These are phyloP conservation scores for Apiospora pterosperma DNA, from an alignment of 2,329 filamentous ascomycete genomes.

Conservation along the genomic window DNA sequence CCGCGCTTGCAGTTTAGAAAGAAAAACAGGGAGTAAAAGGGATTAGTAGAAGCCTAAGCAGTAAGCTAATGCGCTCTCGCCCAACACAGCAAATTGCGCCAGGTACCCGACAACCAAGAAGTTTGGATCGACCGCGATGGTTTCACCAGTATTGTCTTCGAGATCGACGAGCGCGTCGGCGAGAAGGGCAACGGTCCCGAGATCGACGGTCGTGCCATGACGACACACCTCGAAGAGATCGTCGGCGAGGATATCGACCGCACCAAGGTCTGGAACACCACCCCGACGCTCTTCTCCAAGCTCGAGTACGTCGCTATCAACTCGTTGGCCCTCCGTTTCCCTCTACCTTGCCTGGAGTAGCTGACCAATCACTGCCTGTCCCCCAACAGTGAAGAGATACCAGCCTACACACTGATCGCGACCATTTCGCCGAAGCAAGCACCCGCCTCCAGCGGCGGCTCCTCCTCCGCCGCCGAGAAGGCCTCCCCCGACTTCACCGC, in stretches of 20 bases:
- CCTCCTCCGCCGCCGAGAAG: slow-evolving; percentile 28
- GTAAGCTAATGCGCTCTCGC: too few species aligned
- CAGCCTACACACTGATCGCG: slow-evolving; percentile 68
- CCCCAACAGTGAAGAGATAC: slow-evolving; percentile 42
- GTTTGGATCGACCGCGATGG: slow-evolving; percentile 82
- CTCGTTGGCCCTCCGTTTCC: not conserved
- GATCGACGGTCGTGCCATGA: slow-evolving; percentile 67
- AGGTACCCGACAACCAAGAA: slow-evolving; percentile 86
- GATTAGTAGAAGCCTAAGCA: not conserved
- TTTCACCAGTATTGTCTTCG: slow-evolving; percentile 84
- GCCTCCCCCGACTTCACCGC: slow-evolving; percentile 63
- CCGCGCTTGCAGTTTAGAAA: not conserved
- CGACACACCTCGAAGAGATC: slow-evolving; percentile 66
- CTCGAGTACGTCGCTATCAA: slow-evolving; percentile 46
- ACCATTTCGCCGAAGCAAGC: slow-evolving; percentile 49
- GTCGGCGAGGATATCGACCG: slow-evolving; percentile 61
- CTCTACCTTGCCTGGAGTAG: slow-evolving; percentile 2
- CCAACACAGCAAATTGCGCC: slow-evolving; percentile 58
- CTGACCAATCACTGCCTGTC: slow-evolving; percentile 7
- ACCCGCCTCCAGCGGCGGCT: slow-evolving; percentile 27
- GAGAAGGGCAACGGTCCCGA: slow-evolving; percentile 49
- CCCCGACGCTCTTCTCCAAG: slow-evolving; percentile 55
- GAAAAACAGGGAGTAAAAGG: not conserved
- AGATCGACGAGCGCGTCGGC: slow-evolving; percentile 80
- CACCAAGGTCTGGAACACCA: slow-evolving; percentile 65